These are phyloP conservation scores for Simplicillium sp. DNA, from an alignment of 2,329 filamentous ascomycete genomes.

Conservation along the genomic window DNA sequence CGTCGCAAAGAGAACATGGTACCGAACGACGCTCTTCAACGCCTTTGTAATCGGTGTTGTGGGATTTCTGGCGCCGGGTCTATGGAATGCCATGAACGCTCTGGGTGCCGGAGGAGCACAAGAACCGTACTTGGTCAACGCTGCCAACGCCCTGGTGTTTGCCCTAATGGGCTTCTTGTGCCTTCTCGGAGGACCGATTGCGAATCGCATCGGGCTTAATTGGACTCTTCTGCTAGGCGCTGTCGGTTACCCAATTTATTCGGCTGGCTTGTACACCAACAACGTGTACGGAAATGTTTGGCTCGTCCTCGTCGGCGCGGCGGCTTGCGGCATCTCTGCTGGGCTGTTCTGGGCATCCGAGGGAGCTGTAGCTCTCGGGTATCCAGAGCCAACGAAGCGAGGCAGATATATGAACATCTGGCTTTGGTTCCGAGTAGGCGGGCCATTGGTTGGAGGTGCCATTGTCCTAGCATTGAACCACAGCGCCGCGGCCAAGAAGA, in stretches of 20 bases:
- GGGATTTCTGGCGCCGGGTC: constrained; percentile 37
- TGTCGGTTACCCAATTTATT: constrained; percentile 37
- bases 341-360: constrained; percentile 42
- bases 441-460: constrained; percentile 34
- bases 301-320: constrained; percentile 39
- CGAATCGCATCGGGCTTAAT: constrained; percentile 36
- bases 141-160: constrained; percentile 40
- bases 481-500: constrained; percentile 10
- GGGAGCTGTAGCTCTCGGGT: constrained; percentile 37
- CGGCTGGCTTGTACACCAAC: constrained; percentile 37
- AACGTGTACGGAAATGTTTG: constrained; percentile 40
- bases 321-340: constrained; percentile 35
- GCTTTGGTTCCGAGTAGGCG: constrained; percentile 37
- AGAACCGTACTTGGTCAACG: constrained; percentile 38
- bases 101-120: constrained; percentile 42
- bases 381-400: constrained; percentile 35
- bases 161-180: constrained; percentile 35
- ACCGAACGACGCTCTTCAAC: constrained; percentile 42
- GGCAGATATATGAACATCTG: constrained; percentile 26
- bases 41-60: constrained; percentile 42
- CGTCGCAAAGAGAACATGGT: constrained; percentile 24
- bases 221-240: constrained; percentile 34
- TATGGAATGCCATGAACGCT: constrained; percentile 48
- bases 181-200: constrained; percentile 34
- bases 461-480: constrained; percentile 35